Conservation (phyloP, 2,329 filamentous ascomycete genomes). For the Diaporthe destruens region DNA sequence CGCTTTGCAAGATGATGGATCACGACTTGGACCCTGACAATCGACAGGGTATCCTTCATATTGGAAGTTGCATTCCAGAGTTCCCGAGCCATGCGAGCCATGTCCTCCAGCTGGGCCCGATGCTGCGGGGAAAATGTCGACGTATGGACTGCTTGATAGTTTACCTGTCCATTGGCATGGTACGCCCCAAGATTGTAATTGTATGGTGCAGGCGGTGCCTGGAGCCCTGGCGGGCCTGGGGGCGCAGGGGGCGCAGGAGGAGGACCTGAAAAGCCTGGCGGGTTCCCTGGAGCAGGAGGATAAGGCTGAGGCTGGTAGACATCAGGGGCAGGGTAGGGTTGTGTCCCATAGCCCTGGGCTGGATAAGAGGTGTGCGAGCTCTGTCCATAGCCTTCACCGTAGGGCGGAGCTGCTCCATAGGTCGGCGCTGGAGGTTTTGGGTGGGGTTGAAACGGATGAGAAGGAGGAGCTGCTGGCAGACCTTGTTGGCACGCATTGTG, state of each 20-base stretch:
- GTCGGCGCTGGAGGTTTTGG: constrained; percentile 46
- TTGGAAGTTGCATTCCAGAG: constrained; percentile 73
- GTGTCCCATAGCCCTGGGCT: constrained; percentile 36
- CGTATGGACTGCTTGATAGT: constrained; percentile 45
- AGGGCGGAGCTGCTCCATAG: constrained; percentile 50
- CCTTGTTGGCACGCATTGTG: constrained; percentile 42
- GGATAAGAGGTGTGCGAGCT: constrained; percentile 47
- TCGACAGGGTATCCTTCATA: constrained; percentile 71
- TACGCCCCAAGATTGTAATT: constrained; percentile 45
- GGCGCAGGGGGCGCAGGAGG: constrained; percentile 34
- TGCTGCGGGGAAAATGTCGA: constrained; percentile 56
- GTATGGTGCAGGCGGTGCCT: constrained; percentile 42
- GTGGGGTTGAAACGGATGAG: constrained; percentile 45
- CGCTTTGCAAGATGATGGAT: constrained; percentile 72
- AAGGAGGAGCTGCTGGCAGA: constrained; percentile 34
- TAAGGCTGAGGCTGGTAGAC: constrained; percentile 46
- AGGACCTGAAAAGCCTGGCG: constrained; percentile 40
- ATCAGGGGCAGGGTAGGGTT: constrained; percentile 44
- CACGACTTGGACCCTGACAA: constrained; percentile 72
- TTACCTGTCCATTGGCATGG: constrained; percentile 44
- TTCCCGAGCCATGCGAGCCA: constrained; percentile 68
- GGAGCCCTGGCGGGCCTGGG: constrained; percentile 31
- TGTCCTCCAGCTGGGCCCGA: constrained; percentile 61
- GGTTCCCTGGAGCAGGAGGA: constrained; percentile 44
- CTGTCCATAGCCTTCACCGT: constrained; percentile 49